Conservation (phyloP, 2,329 filamentous ascomycete species). For the Trichophyton mentagrophytes region DNA sequence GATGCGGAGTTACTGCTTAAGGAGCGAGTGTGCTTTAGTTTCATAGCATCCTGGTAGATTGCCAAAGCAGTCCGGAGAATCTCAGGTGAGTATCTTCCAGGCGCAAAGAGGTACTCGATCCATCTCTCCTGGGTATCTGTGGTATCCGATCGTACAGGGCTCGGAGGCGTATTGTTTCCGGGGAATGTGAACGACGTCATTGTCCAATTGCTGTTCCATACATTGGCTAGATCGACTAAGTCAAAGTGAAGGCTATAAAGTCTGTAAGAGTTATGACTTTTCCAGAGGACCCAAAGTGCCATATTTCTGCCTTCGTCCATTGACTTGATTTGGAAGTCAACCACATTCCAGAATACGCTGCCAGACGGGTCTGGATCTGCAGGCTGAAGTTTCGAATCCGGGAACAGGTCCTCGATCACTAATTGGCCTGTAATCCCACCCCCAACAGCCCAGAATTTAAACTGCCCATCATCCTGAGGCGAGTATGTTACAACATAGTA, state of each 20-base stretch:
- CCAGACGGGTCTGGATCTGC: conserved; percentile 49
- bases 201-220: conserved; percentile 59
- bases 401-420: conserved; percentile 59
- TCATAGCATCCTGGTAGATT: conserved; percentile 60
- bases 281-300: conserved; percentile 67
- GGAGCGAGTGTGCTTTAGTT: conserved; percentile 20
- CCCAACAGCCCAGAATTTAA: conserved; percentile 82
- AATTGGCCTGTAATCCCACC: conserved; percentile 46
- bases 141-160: conserved; percentile 50
- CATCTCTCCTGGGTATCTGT: conserved; percentile 69
- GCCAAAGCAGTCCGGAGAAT: conserved; percentile 72
- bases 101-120: conserved; percentile 70
- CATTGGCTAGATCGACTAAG: conserved; percentile 47
- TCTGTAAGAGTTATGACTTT: conserved; percentile 68
- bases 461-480: conserved; percentile 72
- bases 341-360: conserved; percentile 66
- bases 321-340: conserved; percentile 56
- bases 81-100: conserved; percentile 65
- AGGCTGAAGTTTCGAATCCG: conserved; percentile 50
- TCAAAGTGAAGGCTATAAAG: conserved; percentile 62
- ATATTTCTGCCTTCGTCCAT: conserved; percentile 42
- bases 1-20: conserved; percentile 25
- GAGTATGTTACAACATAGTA: conserved; percentile 72
- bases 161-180: conserved; percentile 40
- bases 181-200: conserved; percentile 51